Evolutionary conservation across 495 filamentous ascomycete genomes (phyloP), one percentile per base, ranked within the genome.

Genomic region (Talaromyces adpressus): DNA sequence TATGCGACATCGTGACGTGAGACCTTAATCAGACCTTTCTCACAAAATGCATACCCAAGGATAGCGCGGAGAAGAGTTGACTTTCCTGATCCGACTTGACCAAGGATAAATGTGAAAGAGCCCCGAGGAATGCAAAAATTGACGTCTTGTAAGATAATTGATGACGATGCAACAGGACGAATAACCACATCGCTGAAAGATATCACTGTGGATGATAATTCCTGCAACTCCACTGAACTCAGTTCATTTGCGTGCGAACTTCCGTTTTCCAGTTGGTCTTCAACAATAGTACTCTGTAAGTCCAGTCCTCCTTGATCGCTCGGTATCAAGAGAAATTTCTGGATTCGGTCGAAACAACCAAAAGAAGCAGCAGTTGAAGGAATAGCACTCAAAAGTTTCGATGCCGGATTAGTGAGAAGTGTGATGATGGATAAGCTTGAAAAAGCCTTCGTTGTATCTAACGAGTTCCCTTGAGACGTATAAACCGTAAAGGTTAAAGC

Each of bases 371-470:
- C 71, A 34, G 87, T 77, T 7, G 65, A 68, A 61, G 84, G 80
- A 7, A 89, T 67, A 8, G 74, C 73, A 73, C 83, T 82, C 41
- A 90, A 81, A 18, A 89, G 67, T 2, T 67, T 74, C 8, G 77
- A 64, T 0, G 87, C 72, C 0, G 87, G 87, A 9, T 77, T 72
- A 1, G 84, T 73, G 14, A 90, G 69, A 9, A 90, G 78, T 0
- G 81, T 72, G 61, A 89, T 84, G 0, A 88, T 79, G 0, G 86
- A 84, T 3, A 89, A 65, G 1, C 86, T 79, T 0, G 86, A 88
- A 66, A 84, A 88, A 0, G 81, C 77, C 22, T 71, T 76, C 2
- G 81, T 72, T 6, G 80, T 80, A 23, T 86, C 67, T 4, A 76
- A 77, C 49, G 68, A 66, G 25, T 76, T 74, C 58, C 73, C 57